phyloP scores from a whole-genome alignment of 2,329 filamentous ascomycete genomes.

The Penicillium psychrosexuale region DNA sequence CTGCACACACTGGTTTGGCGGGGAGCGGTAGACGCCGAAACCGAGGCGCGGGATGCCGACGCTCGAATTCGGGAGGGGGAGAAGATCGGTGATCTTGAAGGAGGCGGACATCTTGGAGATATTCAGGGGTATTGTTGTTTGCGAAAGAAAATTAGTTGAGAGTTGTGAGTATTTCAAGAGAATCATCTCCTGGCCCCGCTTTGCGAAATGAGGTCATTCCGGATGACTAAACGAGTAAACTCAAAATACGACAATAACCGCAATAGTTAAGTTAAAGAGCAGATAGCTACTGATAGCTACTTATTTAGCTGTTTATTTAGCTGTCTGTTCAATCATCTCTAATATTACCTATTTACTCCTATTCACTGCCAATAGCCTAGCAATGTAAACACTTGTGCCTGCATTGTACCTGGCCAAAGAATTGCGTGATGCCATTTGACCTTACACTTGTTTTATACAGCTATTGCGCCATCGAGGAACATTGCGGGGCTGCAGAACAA shows the following conservation, averaged over 20 bases:
- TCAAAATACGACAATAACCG: not conserved
- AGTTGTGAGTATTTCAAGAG: not conserved
- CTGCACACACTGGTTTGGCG: slow-evolving; percentile 52
- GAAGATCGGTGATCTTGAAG: slow-evolving; percentile 47
- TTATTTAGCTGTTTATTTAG: no score
- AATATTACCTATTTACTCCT: not conserved
- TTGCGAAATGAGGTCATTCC: slow-evolving; percentile 10
- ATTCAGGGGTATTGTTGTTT: not conserved
- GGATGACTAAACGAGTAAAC: slow-evolving; percentile 1
- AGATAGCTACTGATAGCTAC: no score
- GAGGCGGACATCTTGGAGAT: slow-evolving; percentile 32
- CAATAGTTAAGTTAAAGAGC: no score
- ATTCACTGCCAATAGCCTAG: not conserved
- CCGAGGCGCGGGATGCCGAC: slow-evolving; percentile 63
- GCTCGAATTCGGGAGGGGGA: slow-evolving; percentile 51
- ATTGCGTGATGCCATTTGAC: not conserved
- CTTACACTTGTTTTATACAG: not conserved
- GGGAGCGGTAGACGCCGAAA: slow-evolving; percentile 68
- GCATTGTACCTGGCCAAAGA: not conserved
- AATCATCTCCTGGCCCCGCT: slow-evolving; percentile 8
- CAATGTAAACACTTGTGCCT: not conserved
- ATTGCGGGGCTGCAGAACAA: not conserved
- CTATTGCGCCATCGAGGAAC: slow-evolving; percentile 32
- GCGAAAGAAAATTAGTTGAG: not conserved
- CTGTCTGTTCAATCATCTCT: no score